Base-by-base conservation (phyloP, 2,329 filamentous ascomycete genomes). In the Fusarium sterilihyphosum region DNA sequence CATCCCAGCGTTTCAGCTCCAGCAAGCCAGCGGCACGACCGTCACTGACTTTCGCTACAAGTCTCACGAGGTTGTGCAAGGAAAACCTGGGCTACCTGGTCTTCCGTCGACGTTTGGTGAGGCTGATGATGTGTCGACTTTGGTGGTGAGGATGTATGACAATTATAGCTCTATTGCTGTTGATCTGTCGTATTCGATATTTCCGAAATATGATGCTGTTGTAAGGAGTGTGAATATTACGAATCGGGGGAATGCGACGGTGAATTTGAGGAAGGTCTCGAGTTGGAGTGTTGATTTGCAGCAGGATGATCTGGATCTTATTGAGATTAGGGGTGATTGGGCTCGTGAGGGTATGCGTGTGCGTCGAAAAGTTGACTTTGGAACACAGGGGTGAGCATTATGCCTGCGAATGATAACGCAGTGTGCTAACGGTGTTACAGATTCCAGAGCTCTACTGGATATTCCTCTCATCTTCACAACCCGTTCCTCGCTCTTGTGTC, bases 241-340 rank as follows among this genome's bases (percentile, higher is more conserved):
- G 5, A 92, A 92, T 76, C 85, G 88, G 60, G 88, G 90, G 5
- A 83, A 85, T 3, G 80, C 80, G 6, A 84, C 86, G 29, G 86
- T 91, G 24, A 86, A 85, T 2, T 82, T 92, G 9, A 86, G 90
- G 61, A 85, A 88, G 70, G 84, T 90, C 11, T 86, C 89, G 3
- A 92, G 90, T 76, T 86, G 91, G 74, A 92, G 90, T 69, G 84
- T 90, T 4, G 91, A 92, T 67, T 82, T 91, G 47, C 89, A 90
- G 0, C 88, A 87, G 62, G 83, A 88, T 20, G 89, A 92, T 22
- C 82, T 91, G 11, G 89, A 92, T n/a, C 88, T 92, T 84, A 83
- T 92, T 61, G 87, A 90, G 75, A 83, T 92, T 1, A 84, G 86
- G 5, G 91, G 91, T 3, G 91, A 92, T 67, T 92, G 91, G 91